Evolutionary conservation across 306 rosid species (phyloP).

Genomic region (Psophocarpus tetragonolobus): DNA sequence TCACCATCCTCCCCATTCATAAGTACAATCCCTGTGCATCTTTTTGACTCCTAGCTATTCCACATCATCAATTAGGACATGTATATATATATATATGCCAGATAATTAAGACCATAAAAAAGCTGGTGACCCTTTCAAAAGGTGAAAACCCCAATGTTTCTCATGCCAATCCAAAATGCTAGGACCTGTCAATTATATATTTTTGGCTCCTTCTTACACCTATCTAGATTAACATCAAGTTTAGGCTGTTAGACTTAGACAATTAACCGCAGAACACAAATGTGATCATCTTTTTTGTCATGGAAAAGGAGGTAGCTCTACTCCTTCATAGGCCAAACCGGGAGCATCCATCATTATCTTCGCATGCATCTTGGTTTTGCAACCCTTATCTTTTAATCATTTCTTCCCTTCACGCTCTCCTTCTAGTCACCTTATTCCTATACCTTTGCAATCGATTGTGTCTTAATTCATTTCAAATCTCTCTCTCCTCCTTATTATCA

Average conservation of each 20-base stretch:
- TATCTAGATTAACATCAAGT: not conserved
- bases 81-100: not conserved
- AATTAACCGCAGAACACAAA: not conserved
- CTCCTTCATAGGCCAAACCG: not conserved
- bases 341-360: constrained; percentile 38
- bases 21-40: constrained; percentile 3
- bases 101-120: not conserved
- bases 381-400: constrained; percentile 36
- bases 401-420: constrained; percentile 43
- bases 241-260: not conserved
- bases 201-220: constrained; percentile 3
- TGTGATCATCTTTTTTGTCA: not conserved
- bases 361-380: constrained; percentile 24
- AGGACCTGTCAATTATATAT: not conserved
- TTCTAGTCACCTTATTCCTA: not conserved
- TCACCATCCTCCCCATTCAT: not conserved
- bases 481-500: not conserved
- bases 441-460: not conserved
- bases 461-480: constrained; percentile 18
- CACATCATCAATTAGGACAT: constrained; percentile 1
- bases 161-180: constrained; percentile 10
- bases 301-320: constrained; percentile 18
- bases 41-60: constrained; percentile 15
- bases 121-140: constrained; percentile 21
- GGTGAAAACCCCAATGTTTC: not conserved